Evolutionary conservation across 2,329 filamentous ascomycete species (phyloP).

Genomic region (Paramyrothecium sp.): DNA sequence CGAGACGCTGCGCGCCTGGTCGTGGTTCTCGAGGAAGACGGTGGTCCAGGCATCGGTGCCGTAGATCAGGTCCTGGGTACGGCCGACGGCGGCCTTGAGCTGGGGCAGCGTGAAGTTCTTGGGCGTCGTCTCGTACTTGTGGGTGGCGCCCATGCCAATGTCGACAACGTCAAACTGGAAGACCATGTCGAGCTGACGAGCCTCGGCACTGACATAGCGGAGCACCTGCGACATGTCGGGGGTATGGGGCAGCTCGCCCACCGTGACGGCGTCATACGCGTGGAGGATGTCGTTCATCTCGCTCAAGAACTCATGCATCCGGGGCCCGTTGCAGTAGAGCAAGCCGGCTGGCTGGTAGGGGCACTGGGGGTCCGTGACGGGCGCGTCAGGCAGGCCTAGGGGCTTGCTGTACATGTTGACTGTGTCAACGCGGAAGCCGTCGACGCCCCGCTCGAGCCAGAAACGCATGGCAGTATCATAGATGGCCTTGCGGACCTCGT

Average conservation of each 20-base stretch:
- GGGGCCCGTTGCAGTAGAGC: conserved; percentile 67
- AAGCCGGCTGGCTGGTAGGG: conserved; percentile 50
- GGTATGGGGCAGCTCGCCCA: conserved; percentile 67
- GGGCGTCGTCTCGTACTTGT: conserved; percentile 50
- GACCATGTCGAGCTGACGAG: conserved; percentile 66
- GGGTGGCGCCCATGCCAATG: conserved; percentile 50
- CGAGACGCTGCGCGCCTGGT: conserved; percentile 58
- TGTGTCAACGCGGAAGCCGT: conserved; percentile 73
- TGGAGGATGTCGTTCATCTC: conserved; percentile 64
- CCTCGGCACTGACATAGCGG: conserved; percentile 55
- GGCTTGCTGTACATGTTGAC: conserved; percentile 72
- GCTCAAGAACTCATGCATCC: conserved; percentile 64
- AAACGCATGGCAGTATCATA: conserved; percentile 73
- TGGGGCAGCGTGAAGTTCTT: conserved; percentile 44
- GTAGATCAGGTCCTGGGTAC: conserved; percentile 50
- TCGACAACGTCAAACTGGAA: conserved; percentile 67
- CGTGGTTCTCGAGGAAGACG: conserved; percentile 65
- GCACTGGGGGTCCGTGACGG: conserved; percentile 44
- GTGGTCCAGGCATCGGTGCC: conserved; percentile 62
- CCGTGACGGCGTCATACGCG: conserved; percentile 65
- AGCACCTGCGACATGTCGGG: conserved; percentile 57
- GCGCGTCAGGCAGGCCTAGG: conserved; percentile 56
- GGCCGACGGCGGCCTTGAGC: conserved; percentile 45
- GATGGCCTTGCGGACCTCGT: conserved; percentile 64
- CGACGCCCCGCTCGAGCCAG: conserved; percentile 73